Evolutionary conservation across 2,329 filamentous ascomycete genomes (phyloP).

Genomic region (Calonectria pteridis): DNA sequence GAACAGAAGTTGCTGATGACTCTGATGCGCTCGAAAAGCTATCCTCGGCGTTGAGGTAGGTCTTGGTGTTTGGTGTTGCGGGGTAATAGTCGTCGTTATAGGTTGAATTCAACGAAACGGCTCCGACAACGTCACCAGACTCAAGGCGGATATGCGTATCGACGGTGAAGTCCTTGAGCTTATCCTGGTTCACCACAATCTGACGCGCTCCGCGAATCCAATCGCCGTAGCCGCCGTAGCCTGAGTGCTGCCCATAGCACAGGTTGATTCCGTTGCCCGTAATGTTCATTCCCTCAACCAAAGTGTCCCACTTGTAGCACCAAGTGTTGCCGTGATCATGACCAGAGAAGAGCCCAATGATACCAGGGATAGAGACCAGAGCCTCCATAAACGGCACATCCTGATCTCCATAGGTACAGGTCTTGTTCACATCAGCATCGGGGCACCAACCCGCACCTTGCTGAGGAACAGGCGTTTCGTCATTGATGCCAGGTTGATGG

Average conservation of each 20-base stretch:
- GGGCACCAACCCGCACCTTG: conserved; percentile 60
- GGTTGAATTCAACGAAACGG: conserved; percentile 68
- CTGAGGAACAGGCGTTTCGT: conserved; percentile 55
- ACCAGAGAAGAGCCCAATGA: conserved; percentile 72
- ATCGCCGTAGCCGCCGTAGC: conserved; percentile 77
- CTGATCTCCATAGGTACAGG: conserved; percentile 59
- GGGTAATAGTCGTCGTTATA: conserved; percentile 70
- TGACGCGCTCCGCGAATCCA: conserved; percentile 73
- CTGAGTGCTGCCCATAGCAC: conserved; percentile 74
- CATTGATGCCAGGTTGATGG: conserved; percentile 60
- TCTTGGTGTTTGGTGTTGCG: conserved; percentile 53
- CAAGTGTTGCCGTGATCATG: conserved; percentile 76
- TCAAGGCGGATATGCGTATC: conserved; percentile 74
- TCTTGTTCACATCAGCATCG: conserved; percentile 52
- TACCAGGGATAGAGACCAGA: conserved; percentile 63
- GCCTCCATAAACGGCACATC: conserved; percentile 75
- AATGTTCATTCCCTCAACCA: conserved; percentile 61
- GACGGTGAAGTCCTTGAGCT: conserved; percentile 55
- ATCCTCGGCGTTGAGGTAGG: conserved; percentile 35
- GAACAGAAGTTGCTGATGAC: neutral
- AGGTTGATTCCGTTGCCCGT: conserved; percentile 59
- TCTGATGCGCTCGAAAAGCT: neutral
- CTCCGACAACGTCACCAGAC: conserved; percentile 63
- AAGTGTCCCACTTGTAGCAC: conserved; percentile 65
- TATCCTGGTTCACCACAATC: conserved; percentile 61